These are phyloP conservation scores for Lotus japonicus DNA, from an alignment of 306 rosid species.

Conservation along the genomic window DNA sequence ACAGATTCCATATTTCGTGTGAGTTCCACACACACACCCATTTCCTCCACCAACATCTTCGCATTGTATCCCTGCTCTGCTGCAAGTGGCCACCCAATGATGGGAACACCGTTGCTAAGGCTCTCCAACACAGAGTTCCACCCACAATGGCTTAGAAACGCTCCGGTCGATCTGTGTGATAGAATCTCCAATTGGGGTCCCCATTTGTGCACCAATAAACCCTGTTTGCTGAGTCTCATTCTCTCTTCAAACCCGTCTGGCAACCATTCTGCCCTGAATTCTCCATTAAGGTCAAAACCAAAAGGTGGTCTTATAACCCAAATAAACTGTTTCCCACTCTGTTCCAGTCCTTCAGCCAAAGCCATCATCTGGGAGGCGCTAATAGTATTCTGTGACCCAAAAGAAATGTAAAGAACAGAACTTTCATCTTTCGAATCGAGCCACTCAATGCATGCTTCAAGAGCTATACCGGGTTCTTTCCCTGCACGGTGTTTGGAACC, in stretches of 20 bases:
- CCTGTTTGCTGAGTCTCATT: slow-evolving; percentile 26
- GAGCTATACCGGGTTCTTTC: slow-evolving; percentile 40
- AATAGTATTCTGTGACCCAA: slow-evolving; percentile 84
- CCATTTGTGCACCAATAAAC: slow-evolving; percentile 58
- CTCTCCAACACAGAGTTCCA: slow-evolving; percentile 86
- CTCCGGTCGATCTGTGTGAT: slow-evolving; percentile 47
- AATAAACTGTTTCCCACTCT: slow-evolving; percentile 42
- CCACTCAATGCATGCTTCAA: slow-evolving; percentile 49
- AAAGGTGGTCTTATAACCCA: slow-evolving; percentile 78
- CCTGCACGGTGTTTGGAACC: slow-evolving; percentile 32
- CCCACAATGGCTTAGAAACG: slow-evolving; percentile 79
- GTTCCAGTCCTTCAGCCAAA: slow-evolving; percentile 60
- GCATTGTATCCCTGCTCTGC: slow-evolving; percentile 69
- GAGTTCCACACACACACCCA: slow-evolving; percentile 56
- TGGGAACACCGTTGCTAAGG: slow-evolving; percentile 62
- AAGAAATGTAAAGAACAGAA: slow-evolving; percentile 66
- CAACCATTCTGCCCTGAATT: slow-evolving; percentile 48
- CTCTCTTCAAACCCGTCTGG: slow-evolving; percentile 64
- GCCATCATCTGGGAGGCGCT: slow-evolving; percentile 57
- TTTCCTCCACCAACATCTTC: slow-evolving; percentile 75
- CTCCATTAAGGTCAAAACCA: slow-evolving; percentile 49
- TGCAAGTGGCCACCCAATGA: slow-evolving; percentile 74
- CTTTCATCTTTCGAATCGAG: slow-evolving; percentile 26
- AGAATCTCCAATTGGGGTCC: slow-evolving; percentile 78
- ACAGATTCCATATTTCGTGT: slow-evolving; percentile 36